Base-by-base conservation (phyloP, 495 filamentous ascomycete species). In the Gamarada debralockiae region DNA sequence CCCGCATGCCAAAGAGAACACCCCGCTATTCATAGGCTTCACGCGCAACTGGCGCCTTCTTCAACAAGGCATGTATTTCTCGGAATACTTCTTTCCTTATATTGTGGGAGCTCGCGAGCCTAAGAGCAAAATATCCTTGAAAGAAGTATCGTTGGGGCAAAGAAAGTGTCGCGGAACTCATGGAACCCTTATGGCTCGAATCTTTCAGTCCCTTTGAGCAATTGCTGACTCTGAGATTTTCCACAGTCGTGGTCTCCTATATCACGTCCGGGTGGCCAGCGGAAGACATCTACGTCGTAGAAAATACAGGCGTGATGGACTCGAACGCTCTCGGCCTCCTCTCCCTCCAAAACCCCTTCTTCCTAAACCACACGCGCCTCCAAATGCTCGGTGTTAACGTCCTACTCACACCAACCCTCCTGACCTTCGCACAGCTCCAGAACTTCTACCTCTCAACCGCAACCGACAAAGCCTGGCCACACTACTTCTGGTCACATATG, bases 181-280 rank as follows among this genome's bases (percentile, higher is more conserved):
- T n/a, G n/a, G n/a, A n/a, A n/a, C n/a, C n/a, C n/a, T n/a, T n/a
- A n/a, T n/a, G n/a, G n/a, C n/a, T n/a, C n/a, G n/a, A n/a, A n/a
- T n/a, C n/a, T n/a, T n/a, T n/a, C n/a, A n/a, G n/a, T n/a, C n/a
- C n/a, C n/a, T n/a, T n/a, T n/a, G n/a, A n/a, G n/a, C n/a, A n/a
- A n/a, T n/a, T n/a, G n/a, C n/a, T n/a, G n/a, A n/a, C n/a, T n/a
- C n/a, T n/a, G n/a, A n/a, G n/a, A n/a, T n/a, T n/a, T n/a, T n/a
- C n/a, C n/a, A n/a, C n/a, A n/a, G 64, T 73, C 1, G 79, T 84
- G 0, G 73, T 82, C 13, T 73, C 69, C 12, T 84, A 84, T 61
- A 73, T 84, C 44, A 73, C 79, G 1, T 76, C 80, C 0, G 82
- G 81, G 18, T 84, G 81, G 81, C 82, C 82, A 2, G 60, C 79